Percentiles rank a stretch among this genome's conserved stretches.
phyloP scores from a whole-genome alignment of 169 alveolate genomes.

The Cryptosporidium canis region DNA sequence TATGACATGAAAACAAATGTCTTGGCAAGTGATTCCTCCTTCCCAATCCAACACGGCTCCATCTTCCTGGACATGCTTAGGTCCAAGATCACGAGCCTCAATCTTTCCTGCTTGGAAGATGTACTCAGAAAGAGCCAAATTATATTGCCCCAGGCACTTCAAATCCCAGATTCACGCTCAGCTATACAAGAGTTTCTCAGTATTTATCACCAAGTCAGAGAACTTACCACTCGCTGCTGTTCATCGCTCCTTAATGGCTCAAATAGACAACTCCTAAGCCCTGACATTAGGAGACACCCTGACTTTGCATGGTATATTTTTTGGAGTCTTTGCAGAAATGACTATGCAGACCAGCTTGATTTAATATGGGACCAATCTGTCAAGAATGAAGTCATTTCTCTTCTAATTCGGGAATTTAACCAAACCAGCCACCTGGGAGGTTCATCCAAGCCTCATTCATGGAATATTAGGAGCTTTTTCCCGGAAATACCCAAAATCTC shows the following conservation, averaged over 20 bases:
- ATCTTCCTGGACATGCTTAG: neutral
- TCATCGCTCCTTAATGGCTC: neutral
- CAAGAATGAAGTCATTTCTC: neutral
- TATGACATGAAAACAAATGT: slow-evolving; percentile 43
- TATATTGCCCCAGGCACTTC: no score
- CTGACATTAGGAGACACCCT: slow-evolving; percentile 57
- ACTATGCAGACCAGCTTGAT: slow-evolving; percentile 64
- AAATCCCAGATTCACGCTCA: neutral
- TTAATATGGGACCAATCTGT: slow-evolving; percentile 48
- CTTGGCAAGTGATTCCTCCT: neutral
- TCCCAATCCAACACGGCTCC: neutral
- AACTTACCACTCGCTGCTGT: neutral
- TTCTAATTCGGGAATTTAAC: neutral
- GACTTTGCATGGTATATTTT: slow-evolving; percentile 67
- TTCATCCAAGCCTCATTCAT: neutral
- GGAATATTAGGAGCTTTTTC: slow-evolving; percentile 11
- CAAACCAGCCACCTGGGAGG: neutral
- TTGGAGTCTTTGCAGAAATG: slow-evolving; percentile 45
- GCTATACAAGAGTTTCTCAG: neutral
- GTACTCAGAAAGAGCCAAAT: neutral
- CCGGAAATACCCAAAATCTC: slow-evolving; percentile 46
- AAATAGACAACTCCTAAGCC: no score
- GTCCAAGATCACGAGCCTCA: neutral
- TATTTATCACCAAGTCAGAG: neutral
- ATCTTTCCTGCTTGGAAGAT: neutral